phyloP scores from a whole-genome alignment of 2,329 filamentous ascomycete species.

The Phyllachora maydis region DNA sequence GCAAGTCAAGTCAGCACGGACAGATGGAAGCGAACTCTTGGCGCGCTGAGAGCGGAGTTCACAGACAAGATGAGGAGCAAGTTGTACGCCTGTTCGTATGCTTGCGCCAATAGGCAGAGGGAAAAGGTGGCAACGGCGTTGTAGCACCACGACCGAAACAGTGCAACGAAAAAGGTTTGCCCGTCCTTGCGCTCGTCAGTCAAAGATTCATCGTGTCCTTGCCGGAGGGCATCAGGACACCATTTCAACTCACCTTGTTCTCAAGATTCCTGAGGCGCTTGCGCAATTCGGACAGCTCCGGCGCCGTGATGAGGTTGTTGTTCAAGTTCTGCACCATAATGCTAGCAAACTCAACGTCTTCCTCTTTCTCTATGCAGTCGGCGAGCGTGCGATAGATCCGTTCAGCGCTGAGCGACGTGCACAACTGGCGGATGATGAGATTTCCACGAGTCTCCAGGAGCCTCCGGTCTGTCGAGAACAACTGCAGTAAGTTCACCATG shows the following conservation, averaged over 20 bases:
- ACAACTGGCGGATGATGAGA: slow-evolving; percentile 87
- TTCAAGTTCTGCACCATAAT: slow-evolving; percentile 99
- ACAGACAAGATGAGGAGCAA: slow-evolving; percentile 82
- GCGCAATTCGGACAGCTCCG: slow-evolving; percentile 75
- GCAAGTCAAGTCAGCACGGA: slow-evolving; percentile 4
- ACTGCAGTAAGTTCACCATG: slow-evolving; percentile 87
- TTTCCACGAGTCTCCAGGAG: slow-evolving; percentile 86
- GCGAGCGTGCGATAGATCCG: slow-evolving; percentile 89
- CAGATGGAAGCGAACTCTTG: neutral
- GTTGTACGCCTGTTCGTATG: slow-evolving; percentile 95
- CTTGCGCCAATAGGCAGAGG: slow-evolving; percentile 82
- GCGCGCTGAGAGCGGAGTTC: no score
- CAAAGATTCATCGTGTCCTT: slow-evolving; percentile 1
- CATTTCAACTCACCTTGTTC: slow-evolving; percentile 35
- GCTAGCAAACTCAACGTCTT: slow-evolving; percentile 94
- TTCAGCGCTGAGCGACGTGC: slow-evolving; percentile 79
- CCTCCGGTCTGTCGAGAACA: slow-evolving; percentile 86
- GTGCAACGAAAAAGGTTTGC: slow-evolving; percentile 80
- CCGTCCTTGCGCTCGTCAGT: slow-evolving; percentile 42
- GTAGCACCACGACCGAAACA: slow-evolving; percentile 96
- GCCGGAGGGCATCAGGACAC: neutral
- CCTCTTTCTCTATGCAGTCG: slow-evolving; percentile 92
- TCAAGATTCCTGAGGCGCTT: slow-evolving; percentile 83
- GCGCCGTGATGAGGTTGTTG: slow-evolving; percentile 95
- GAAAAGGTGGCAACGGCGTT: slow-evolving; percentile 97